These are phyloP conservation scores for Xenoacremonium recifei DNA, from an alignment of 2,329 filamentous ascomycete genomes.

Conservation along the genomic window DNA sequence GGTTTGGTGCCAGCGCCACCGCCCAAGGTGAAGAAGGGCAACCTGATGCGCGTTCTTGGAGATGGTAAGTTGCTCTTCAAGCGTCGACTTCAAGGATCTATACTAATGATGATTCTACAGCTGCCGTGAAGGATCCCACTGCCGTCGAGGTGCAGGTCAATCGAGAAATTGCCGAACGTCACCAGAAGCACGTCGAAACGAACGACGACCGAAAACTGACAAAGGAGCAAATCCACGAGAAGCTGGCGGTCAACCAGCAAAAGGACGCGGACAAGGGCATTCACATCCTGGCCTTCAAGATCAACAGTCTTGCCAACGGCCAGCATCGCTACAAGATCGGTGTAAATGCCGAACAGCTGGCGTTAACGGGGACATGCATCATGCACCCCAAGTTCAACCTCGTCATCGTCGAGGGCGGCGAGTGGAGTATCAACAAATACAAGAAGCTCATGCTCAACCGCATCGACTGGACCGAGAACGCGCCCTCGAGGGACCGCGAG, in stretches of 20 bases:
- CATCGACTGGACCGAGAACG: constrained; percentile 93
- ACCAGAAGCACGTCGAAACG: constrained; percentile 69
- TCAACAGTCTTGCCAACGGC: constrained; percentile 85
- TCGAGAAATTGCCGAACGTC: constrained; percentile 84
- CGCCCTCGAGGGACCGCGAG: constrained; percentile 61
- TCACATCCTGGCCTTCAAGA: constrained; percentile 82
- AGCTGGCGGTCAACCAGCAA: constrained; percentile 78
- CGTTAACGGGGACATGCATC: constrained; percentile 85
- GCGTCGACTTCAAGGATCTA: background rate
- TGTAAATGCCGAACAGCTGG: constrained; percentile 87
- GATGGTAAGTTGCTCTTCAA: constrained; percentile 54
- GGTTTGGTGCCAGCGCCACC: constrained; percentile 87
- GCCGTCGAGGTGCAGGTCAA: constrained; percentile 95
- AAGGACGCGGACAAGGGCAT: constrained; percentile 87
- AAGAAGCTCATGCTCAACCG: constrained; percentile 92
- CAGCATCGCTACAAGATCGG: constrained; percentile 92
- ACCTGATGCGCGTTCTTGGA: constrained; percentile 94
- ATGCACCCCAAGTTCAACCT: constrained; percentile 88
- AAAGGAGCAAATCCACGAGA: constrained; percentile 83
- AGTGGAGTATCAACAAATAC: constrained; percentile 79
- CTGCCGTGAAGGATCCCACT: constrained; percentile 88
- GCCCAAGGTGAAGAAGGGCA: constrained; percentile 95
- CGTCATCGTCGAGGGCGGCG: constrained; percentile 87
- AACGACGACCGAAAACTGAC: constrained; percentile 88
- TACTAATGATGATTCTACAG: constrained; percentile 26